Conservation (phyloP, 495 filamentous ascomycete species). For the Xylaria palmicola region DNA sequence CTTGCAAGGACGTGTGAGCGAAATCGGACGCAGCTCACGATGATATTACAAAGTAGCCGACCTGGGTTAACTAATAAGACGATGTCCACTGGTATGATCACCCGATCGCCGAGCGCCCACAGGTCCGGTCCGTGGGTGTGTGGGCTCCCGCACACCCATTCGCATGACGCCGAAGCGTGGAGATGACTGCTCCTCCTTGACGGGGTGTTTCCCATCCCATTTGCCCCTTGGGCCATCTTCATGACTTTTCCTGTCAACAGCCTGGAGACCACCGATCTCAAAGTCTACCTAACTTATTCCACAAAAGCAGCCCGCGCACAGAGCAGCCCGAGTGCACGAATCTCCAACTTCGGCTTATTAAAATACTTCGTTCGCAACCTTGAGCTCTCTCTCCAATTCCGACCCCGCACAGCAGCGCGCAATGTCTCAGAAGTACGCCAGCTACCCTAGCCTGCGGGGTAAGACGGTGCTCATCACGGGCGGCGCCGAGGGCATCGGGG, state of each 20-base stretch:
- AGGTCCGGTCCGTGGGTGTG: background rate
- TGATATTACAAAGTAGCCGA: no score
- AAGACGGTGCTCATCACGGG: slow-evolving; percentile 52
- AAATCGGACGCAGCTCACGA: background rate
- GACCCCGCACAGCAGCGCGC: background rate
- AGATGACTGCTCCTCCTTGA: background rate
- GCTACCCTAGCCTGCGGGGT: slow-evolving; percentile 39
- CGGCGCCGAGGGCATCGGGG: slow-evolving; percentile 54
- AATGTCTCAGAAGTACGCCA: slow-evolving; percentile 26
- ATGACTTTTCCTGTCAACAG: no score
- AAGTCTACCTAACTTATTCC: no score
- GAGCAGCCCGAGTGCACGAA: no score
- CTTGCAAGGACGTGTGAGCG: background rate
- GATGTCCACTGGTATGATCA: background rate
- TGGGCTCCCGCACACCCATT: background rate
- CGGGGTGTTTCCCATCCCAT: no score
- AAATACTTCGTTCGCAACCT: background rate
- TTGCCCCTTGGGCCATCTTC: no score
- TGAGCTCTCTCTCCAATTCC: background rate
- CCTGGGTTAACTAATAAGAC: no score
- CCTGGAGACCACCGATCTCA: no score
- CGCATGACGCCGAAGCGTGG: background rate
- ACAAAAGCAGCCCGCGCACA: no score
- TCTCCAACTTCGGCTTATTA: background rate
- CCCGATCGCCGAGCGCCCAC: background rate